Conservation (phyloP, 441 rosid species). For the Erysimum cheiri region DNA sequence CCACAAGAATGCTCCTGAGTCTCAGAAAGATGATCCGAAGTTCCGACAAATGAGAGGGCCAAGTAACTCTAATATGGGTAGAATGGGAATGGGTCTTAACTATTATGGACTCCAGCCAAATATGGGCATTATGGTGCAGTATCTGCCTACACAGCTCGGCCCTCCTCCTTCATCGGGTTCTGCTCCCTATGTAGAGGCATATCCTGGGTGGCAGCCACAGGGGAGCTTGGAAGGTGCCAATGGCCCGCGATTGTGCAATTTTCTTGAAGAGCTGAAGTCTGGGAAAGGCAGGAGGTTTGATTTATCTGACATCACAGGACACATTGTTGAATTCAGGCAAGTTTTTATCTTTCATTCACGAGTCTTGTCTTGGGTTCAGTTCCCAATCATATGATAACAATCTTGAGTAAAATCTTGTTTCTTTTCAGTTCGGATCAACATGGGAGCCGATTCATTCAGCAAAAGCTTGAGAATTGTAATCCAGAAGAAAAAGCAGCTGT, state of each 20-base stretch:
- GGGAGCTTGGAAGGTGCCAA: slow-evolving; percentile 50
- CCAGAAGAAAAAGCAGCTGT: slow-evolving; percentile 66
- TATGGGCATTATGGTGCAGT: slow-evolving; percentile 59
- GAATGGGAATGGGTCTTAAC: slow-evolving; percentile 47
- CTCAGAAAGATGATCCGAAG: slow-evolving; percentile 53
- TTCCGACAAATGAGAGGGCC: slow-evolving; percentile 47
- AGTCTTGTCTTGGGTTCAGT: slow-evolving; percentile 10
- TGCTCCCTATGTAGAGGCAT: slow-evolving; percentile 47
- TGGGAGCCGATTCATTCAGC: slow-evolving; percentile 86
- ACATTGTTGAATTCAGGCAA: slow-evolving; percentile 78
- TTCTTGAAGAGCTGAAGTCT: slow-evolving; percentile 79
- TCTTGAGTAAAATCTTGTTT: slow-evolving; percentile 36
- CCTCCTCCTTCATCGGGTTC: slow-evolving; percentile 54
- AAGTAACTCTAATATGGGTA: slow-evolving; percentile 41
- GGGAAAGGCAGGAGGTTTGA: slow-evolving; percentile 71
- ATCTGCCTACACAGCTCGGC: slow-evolving; percentile 52
- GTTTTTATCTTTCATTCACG: slow-evolving; percentile 19
- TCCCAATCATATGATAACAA: slow-evolving; percentile 29
- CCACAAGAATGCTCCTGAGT: slow-evolving; percentile 47
- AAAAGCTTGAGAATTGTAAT: slow-evolving; percentile 66
- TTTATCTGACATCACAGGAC: slow-evolving; percentile 70
- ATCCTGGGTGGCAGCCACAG: slow-evolving; percentile 61
- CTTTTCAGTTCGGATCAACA: slow-evolving; percentile 76
- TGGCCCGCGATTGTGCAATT: slow-evolving; percentile 54
- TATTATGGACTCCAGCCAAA: slow-evolving; percentile 50